phyloP scores from a whole-genome alignment of 495 filamentous ascomycete genomes.

The Cenococcum geophilum region DNA sequence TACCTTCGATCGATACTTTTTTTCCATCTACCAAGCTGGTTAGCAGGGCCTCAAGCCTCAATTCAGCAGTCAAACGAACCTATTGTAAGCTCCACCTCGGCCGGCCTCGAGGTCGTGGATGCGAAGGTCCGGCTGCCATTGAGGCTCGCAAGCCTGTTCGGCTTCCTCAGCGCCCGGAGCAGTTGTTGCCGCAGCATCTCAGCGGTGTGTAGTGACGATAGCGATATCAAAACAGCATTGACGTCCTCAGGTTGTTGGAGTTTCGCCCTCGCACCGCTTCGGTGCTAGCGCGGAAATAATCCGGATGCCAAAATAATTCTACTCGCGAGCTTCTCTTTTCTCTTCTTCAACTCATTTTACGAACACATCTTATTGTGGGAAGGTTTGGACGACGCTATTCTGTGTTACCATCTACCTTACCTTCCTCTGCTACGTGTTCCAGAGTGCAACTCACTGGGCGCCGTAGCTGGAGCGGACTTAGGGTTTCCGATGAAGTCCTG shows the following conservation, averaged over 20 bases:
- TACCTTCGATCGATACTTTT: slow-evolving; percentile 94
- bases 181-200: slow-evolving; percentile 86
- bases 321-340: slow-evolving; percentile 28
- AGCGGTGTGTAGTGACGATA: slow-evolving; percentile 41
- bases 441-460: slow-evolving; percentile 48
- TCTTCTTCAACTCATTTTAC: slow-evolving; percentile 49
- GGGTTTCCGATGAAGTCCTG: slow-evolving; percentile 41
- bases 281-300: slow-evolving; percentile 18
- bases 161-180: slow-evolving; percentile 78
- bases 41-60: slow-evolving; percentile 29
- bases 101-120: slow-evolving; percentile 61
- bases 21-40: slow-evolving; percentile 69
- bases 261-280: slow-evolving; percentile 17
- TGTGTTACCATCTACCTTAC: slow-evolving; percentile 37
- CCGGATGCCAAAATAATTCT: not conserved
- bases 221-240: slow-evolving; percentile 28
- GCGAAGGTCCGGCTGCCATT: slow-evolving; percentile 66
- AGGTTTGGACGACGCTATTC: slow-evolving; percentile 40
- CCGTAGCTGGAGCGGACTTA: slow-evolving; percentile 58
- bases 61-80: slow-evolving; percentile 50
- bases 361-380: slow-evolving; percentile 90
- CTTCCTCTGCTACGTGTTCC: slow-evolving; percentile 61
- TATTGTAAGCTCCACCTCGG: slow-evolving; percentile 92
- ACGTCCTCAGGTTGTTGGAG: slow-evolving; percentile 31
- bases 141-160: slow-evolving; percentile 56